Percentiles rank a stretch among this genome's conserved stretches.
Conservation (phyloP, 139 green algal genomes). For the Chlorella sp. region DNA sequence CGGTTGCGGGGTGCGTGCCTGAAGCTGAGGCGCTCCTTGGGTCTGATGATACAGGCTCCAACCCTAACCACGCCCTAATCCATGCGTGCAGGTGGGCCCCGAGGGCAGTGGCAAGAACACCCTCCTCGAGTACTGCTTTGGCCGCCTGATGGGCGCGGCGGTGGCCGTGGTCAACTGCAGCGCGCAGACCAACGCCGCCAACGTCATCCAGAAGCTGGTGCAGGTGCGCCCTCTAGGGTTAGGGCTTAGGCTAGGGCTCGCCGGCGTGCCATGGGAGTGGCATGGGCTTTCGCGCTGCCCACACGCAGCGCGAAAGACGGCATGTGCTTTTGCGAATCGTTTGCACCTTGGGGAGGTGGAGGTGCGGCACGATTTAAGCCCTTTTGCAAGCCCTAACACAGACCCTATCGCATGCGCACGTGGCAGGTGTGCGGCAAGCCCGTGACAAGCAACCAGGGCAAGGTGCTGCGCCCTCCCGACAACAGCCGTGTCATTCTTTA, state of each 20-base stretch:
- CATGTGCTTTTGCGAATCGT: too few relatives aligned
- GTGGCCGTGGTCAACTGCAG: constrained; percentile 68
- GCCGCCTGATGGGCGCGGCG: constrained; percentile 25
- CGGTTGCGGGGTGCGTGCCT: too few relatives aligned
- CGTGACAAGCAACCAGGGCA: constrained; percentile 52
- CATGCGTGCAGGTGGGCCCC: constrained; percentile 43
- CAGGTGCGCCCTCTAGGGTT: constrained; percentile 43
- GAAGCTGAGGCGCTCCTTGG: too few relatives aligned
- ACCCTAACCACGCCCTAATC: too few relatives aligned
- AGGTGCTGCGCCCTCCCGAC: constrained; percentile 57
- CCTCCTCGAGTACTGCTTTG: constrained; percentile 59
- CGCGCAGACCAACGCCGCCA: constrained; percentile 61
- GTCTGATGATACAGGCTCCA: too few relatives aligned
- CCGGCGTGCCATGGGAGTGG: too few relatives aligned
- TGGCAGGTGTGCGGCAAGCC: constrained; percentile 70
- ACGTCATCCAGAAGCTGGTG: constrained; percentile 72
- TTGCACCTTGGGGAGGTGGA: too few relatives aligned
- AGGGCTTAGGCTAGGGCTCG: not conserved
- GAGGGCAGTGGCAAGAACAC: constrained; percentile 68
- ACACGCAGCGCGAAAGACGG: too few relatives aligned
- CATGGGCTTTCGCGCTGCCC: too few relatives aligned
- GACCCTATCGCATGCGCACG: too few relatives aligned
- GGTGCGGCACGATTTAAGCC: too few relatives aligned
- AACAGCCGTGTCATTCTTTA: constrained; percentile 60
- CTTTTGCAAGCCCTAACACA: too few relatives aligned